Conservation (phyloP, 257 asterid genomes). For the Nicotiana tomentosiformis region DNA sequence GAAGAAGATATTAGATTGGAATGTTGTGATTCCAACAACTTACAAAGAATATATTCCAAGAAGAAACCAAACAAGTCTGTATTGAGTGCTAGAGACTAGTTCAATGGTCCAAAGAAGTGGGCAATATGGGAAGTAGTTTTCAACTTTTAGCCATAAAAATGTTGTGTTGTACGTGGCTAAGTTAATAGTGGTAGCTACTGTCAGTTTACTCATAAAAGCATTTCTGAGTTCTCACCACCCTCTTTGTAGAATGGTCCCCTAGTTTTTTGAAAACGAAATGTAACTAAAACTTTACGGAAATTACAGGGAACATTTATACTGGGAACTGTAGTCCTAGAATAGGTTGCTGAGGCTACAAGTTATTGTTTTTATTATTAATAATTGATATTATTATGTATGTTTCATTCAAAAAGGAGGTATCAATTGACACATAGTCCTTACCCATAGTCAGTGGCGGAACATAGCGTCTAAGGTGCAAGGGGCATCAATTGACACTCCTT, state of each 20-base stretch:
- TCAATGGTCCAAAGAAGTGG: conserved; percentile 7
- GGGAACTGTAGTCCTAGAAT: neutral
- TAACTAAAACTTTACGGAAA: neutral
- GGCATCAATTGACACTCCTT: no score
- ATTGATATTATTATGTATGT: neutral
- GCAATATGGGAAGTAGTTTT: neutral
- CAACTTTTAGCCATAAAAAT: conserved; percentile 3
- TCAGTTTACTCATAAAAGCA: conserved; percentile 6
- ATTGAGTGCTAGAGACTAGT: neutral
- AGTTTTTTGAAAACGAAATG: neutral
- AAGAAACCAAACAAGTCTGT: conserved; percentile 3
- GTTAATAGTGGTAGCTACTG: neutral
- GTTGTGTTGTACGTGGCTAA: neutral
- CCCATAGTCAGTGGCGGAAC: no score
- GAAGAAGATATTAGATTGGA: neutral
- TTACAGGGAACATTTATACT: neutral
- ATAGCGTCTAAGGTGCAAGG: no score
- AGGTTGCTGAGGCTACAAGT: neutral
- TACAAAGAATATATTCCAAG: neutral
- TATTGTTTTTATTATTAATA: neutral
- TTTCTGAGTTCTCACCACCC: neutral
- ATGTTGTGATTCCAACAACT: conserved; percentile 3
- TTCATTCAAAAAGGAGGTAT: neutral
- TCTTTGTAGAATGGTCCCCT: conserved; percentile 1
- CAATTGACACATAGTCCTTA: neutral